Percentiles rank a stretch among this genome's conserved stretches.
Conservation (phyloP, 208 protist species). For the Phytomonas francai region DNA sequence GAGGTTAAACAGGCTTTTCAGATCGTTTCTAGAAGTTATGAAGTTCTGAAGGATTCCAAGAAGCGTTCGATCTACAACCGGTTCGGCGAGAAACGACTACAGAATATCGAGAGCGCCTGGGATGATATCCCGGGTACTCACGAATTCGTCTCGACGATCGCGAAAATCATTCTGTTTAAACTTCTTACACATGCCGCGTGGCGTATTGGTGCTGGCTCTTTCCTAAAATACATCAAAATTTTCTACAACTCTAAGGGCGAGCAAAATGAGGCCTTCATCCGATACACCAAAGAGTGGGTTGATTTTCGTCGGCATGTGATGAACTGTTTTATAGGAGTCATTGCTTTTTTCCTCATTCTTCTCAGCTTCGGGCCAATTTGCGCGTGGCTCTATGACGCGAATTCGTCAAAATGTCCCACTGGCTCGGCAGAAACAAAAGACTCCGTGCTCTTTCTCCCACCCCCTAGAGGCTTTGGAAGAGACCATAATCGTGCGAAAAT, state of each 20-base stretch:
- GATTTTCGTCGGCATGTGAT: not conserved
- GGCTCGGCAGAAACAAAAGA: not conserved
- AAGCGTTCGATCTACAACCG: slow-evolving; percentile 89
- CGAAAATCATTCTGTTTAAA: not conserved
- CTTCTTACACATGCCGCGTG: not conserved
- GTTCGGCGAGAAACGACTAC: slow-evolving; percentile 2
- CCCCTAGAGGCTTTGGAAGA: not conserved
- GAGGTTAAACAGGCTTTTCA: slow-evolving; percentile 41
- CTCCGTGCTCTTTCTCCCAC: not conserved
- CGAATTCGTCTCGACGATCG: not conserved
- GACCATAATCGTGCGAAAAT: not conserved
- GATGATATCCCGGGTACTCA: not conserved
- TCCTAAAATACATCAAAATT: not conserved
- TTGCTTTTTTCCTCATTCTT: not conserved
- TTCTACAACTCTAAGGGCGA: too few relatives aligned
- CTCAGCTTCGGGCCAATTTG: not conserved
- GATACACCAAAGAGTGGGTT: not conserved
- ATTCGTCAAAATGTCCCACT: not conserved
- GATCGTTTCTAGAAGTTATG: slow-evolving; percentile 86
- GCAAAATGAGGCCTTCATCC: not conserved
- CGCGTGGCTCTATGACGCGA: not conserved
- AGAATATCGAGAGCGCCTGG: not conserved
- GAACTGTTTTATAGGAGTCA: not conserved
- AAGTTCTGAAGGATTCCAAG: slow-evolving; percentile 82
- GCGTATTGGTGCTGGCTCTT: not conserved